Evolutionary conservation across 2,329 filamentous ascomycete species (phyloP).

Genomic region (Penicillium glabrum): DNA sequence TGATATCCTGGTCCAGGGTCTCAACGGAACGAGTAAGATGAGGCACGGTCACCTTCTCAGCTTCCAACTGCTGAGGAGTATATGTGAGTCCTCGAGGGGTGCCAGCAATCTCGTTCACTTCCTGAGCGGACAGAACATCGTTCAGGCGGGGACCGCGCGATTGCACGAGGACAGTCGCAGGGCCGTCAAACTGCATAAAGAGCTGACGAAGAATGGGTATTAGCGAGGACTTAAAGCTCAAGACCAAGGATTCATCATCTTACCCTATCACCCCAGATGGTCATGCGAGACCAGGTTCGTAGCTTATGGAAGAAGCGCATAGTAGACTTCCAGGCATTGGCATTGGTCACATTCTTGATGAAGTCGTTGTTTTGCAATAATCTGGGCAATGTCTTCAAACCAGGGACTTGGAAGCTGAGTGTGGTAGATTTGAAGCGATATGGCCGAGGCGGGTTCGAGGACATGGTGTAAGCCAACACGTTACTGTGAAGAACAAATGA

Average conservation of each 20-base stretch:
- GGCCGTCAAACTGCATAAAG: conserved; percentile 87
- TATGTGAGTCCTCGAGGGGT: conserved; percentile 62
- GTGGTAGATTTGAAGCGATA: conserved; percentile 82
- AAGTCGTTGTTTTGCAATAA: conserved; percentile 71
- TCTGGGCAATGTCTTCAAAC: conserved; percentile 57
- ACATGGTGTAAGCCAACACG: conserved; percentile 84
- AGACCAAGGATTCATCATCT: conserved; percentile 17
- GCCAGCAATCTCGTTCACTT: conserved; percentile 90
- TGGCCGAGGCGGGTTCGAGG: conserved; percentile 70
- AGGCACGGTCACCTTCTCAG: conserved; percentile 23
- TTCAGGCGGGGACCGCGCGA: conserved; percentile 77
- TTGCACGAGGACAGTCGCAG: conserved; percentile 81
- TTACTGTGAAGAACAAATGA: conserved; percentile 54
- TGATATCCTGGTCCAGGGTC: conserved; percentile 29
- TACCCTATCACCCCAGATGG: conserved; percentile 88
- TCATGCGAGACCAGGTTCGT: conserved; percentile 74
- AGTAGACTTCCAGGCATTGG: conserved; percentile 69
- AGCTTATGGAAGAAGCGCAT: conserved; percentile 65
- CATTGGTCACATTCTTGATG: conserved; percentile 69
- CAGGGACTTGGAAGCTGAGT: conserved; percentile 75
- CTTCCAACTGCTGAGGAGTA: conserved; percentile 5
- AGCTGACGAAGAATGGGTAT: conserved; percentile 47
- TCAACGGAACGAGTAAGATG: conserved; percentile 29
- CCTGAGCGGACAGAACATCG: conserved; percentile 72
- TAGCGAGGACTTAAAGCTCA: neutral